Percentiles rank a stretch among this genome's conserved stretches.
Conservation (phyloP, 169 alveolate species). For the Eimeria acervulina region DNA sequence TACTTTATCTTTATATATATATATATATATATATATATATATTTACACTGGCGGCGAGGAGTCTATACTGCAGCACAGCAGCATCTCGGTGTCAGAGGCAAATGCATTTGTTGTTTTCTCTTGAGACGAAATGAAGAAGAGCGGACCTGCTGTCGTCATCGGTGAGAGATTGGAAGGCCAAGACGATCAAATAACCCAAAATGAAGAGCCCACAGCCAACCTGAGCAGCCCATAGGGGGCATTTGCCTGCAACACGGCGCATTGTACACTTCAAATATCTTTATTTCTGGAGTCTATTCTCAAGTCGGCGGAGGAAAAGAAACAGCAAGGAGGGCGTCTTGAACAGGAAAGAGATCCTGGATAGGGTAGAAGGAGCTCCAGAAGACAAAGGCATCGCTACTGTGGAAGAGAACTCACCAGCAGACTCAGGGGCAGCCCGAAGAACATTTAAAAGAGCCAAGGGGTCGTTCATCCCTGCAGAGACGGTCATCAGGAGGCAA, state of each 20-base stretch:
- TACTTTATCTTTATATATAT: no score
- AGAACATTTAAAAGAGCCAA: constrained; percentile 90
- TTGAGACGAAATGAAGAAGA: no score
- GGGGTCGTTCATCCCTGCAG: constrained; percentile 91
- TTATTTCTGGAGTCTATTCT: not conserved
- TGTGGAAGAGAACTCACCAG: constrained; percentile 84
- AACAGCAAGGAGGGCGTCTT: no score
- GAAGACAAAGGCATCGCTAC: no score
- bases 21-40: not conserved
- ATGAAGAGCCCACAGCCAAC: constrained; percentile 91
- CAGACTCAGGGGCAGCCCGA: constrained; percentile 91
- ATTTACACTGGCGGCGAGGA: not conserved
- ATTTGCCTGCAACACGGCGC: not conserved
- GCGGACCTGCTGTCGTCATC: constrained; percentile 94
- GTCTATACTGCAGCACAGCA: not conserved
- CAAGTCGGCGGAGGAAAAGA: no score
- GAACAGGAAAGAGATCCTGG: no score
- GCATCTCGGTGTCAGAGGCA: not conserved
- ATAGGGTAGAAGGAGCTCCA: no score
- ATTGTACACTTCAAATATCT: not conserved
- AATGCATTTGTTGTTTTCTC: not conserved
- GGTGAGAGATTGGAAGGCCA: constrained; percentile 92
- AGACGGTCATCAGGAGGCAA: constrained; percentile 87
- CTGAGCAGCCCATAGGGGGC: constrained; percentile 91
- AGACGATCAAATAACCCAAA: constrained; percentile 90